Evolutionary conservation across 192 early-diverging fungal species (phyloP).

Genomic region (Coemansia sp.): DNA sequence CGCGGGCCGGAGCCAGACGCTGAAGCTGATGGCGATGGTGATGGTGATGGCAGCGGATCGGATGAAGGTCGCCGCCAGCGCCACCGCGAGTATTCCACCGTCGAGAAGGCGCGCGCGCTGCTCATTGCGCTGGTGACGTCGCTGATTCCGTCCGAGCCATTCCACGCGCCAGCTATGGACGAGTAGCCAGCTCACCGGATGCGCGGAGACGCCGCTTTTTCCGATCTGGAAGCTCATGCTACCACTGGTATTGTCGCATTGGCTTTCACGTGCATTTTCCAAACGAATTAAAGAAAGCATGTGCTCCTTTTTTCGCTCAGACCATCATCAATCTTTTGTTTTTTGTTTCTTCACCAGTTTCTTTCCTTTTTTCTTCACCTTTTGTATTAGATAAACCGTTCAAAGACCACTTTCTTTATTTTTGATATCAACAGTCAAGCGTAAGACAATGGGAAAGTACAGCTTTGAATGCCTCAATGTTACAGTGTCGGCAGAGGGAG

Average conservation of each 20-base stretch:
- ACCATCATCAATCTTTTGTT: not conserved
- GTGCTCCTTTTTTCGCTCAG: not conserved
- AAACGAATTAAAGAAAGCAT: too few relatives aligned
- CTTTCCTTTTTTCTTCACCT: not conserved
- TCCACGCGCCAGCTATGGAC: constrained; percentile 27
- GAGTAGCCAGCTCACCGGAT: constrained; percentile 3
- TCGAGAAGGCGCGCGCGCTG: constrained; percentile 45
- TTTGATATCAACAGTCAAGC: not conserved
- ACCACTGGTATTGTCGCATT: not conserved
- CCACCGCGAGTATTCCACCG: constrained; percentile 23
- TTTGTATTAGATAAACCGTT: not conserved
- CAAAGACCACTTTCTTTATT: too few relatives aligned
- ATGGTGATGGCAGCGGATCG: too few relatives aligned
- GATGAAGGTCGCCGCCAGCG: not conserved
- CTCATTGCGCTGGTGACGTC: constrained; percentile 44
- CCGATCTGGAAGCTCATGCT: not conserved
- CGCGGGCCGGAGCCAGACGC: not conserved
- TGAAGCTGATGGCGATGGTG: not conserved
- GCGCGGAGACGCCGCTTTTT: too few relatives aligned
- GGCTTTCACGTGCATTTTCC: constrained; percentile 8
- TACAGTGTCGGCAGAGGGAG: constrained; percentile 56
- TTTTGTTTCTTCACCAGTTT: not conserved
- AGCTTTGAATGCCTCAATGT: constrained; percentile 65
- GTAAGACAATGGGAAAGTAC: constrained; percentile 28
- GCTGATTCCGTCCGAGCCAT: constrained; percentile 49